phyloP scores from a whole-genome alignment of 2,329 filamentous ascomycete species.

The Calycina herbarum region DNA sequence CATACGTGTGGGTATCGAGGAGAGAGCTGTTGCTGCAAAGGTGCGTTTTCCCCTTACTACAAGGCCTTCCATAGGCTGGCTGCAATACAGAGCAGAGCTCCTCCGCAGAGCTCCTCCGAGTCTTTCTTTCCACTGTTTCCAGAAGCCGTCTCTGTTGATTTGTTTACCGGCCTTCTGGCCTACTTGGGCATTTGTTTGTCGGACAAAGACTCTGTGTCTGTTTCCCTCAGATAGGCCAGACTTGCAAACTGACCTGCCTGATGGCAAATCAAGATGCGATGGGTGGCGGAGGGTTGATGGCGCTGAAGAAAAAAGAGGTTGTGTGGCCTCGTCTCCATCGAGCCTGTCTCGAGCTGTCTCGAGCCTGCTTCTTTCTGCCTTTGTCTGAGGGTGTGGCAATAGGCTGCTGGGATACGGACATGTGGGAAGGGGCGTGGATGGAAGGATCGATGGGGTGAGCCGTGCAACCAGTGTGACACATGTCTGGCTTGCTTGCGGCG shows the following conservation, averaged over 20 bases:
- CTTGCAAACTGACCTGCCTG: background rate
- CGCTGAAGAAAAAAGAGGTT: slow-evolving; percentile 1
- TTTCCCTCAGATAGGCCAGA: too few relatives aligned
- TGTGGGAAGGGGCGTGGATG: background rate
- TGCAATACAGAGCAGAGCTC: background rate
- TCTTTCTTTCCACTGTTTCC: background rate
- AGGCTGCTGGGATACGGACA: background rate
- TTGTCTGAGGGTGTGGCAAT: slow-evolving; percentile 3
- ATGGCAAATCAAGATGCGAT: background rate
- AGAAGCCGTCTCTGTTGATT: too few relatives aligned
- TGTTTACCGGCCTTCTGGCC: background rate
- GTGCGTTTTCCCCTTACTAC: background rate
- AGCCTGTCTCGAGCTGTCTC: too few relatives aligned
- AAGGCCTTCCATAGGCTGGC: background rate
- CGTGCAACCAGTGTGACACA: background rate
- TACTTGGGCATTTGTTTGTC: background rate
- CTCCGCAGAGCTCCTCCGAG: background rate
- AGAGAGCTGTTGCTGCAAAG: background rate
- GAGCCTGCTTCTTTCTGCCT: too few relatives aligned
- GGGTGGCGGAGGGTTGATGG: background rate
- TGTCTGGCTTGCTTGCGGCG: too few relatives aligned
- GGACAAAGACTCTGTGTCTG: too few relatives aligned
- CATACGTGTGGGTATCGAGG: background rate
- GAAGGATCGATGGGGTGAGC: background rate
- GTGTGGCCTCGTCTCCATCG: background rate